Base-by-base conservation (phyloP, 305 asterid genomes). In the Fraxinus sp. region DNA sequence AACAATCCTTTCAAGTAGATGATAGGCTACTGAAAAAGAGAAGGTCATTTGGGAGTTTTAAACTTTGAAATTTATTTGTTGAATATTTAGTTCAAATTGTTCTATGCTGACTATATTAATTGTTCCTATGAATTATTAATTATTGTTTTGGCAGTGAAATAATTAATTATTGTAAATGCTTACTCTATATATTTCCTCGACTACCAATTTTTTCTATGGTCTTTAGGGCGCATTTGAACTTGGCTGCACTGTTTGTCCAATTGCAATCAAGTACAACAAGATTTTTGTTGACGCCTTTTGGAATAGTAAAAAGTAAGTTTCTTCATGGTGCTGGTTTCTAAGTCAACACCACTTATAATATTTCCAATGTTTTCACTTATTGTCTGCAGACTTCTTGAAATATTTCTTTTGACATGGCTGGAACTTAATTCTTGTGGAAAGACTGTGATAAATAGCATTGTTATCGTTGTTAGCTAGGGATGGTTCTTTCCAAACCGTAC, bases 261-360 rank as follows among this genome's bases (percentile, higher is more conserved):
- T 93, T 52, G 99, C 99, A 80, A 91, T 94, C 88, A 96, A 96
- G 88, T 93, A 93, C 88, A 96, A 96, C 95, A 96, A 93, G 90
- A 96, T 96, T 74, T 96, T 96, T 86, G 99, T 96, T 35, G 98
- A 94, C 49, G 98, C 98, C 84, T 96, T 96, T 86, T 94, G 99
- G 99, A 96, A 96, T 90, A 96, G 99, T 87, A 87, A 88, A 90
- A 94, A 94, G 99, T 94, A 90, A 93, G 99, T 83, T 83, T 82
- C 59, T 75, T 77, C 78, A 28, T 57, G 32, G 26, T 80, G 78
- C 74, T 62, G 13, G 79, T 64, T 77, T 57, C 62, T 79, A 33
- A 37, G 44, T 37, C 44, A 7, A 37, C 44, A 37, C 44, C 44
- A 37, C 52, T 44, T 44, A 44, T 44, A 44, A 44, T 44, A 44